Conservation (phyloP, 2,329 filamentous ascomycete species). For the Rhynchosporium agropyri region DNA sequence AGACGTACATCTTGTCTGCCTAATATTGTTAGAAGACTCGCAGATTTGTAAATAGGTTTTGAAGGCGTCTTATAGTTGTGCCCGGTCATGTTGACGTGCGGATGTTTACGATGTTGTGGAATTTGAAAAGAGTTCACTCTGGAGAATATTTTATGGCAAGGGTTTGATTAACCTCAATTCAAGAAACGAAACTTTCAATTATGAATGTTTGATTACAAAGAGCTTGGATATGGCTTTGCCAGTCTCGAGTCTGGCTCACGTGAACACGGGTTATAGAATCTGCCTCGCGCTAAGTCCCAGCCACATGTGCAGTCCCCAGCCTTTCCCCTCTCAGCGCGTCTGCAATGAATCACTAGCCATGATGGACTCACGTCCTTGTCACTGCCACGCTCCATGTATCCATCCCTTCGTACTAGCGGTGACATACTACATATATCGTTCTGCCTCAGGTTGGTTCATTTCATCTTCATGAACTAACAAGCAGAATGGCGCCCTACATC, state of each 20-base stretch:
- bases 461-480: conserved; percentile 22
- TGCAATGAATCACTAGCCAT: conserved; percentile 26
- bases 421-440: conserved; percentile 8
- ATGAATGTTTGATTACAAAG: no score
- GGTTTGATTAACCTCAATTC: no score
- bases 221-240: no score
- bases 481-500: conserved; percentile 61
- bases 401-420: conserved; percentile 5
- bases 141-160: no score
- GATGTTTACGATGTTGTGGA: no score
- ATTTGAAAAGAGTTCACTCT: no score
- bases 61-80: no score
- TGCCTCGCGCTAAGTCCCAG: conserved; percentile 18
- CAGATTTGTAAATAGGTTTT: no score
- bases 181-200: no score
- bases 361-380: conserved; percentile 23
- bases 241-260: not conserved
- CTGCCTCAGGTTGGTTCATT: conserved; percentile 28
- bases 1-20: no score
- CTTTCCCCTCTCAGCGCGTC: conserved; percentile 11
- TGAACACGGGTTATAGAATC: conserved; percentile 10
- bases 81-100: no score
- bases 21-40: no score
- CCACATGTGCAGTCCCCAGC: conserved; percentile 11
- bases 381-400: conserved; percentile 28